A percentile compares a stretch with the other conserved stretches of the same genome.
Evolutionary conservation across 805 yeast species (phyloP).

Genomic region (Hanseniaspora hatyaiensis): DNA sequence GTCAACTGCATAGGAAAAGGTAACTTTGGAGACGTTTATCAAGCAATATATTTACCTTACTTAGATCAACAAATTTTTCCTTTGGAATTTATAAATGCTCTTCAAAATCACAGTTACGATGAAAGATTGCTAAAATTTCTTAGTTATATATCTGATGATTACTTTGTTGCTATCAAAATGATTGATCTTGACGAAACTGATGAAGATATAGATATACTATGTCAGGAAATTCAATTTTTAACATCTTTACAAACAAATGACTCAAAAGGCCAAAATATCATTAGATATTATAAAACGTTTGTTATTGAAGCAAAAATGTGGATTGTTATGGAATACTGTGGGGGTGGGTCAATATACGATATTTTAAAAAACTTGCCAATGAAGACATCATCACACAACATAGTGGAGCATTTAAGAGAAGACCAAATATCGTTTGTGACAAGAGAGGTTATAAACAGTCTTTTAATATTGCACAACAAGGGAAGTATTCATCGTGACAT

Average conservation of each 20-base stretch:
- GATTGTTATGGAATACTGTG: slow-evolving; percentile 91
- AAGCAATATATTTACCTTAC: slow-evolving; percentile 31
- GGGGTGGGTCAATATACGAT: slow-evolving; percentile 84
- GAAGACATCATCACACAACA: slow-evolving; percentile 20
- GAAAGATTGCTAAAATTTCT: slow-evolving; percentile 3
- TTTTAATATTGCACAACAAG: slow-evolving; percentile 63
- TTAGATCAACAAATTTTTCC: slow-evolving; percentile 1
- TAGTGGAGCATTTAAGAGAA: slow-evolving; percentile 36
- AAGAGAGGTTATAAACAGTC: slow-evolving; percentile 54
- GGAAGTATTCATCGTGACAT: slow-evolving; percentile 79
- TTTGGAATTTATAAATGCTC: neutral
- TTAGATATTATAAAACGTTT: slow-evolving; percentile 53
- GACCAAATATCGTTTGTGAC: slow-evolving; percentile 50
- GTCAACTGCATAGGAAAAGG: slow-evolving; percentile 66
- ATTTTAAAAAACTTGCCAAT: slow-evolving; percentile 43
- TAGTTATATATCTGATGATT: slow-evolving; percentile 24
- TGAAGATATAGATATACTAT: slow-evolving; percentile 59
- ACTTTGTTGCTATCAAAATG: slow-evolving; percentile 71
- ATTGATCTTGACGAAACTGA: slow-evolving; percentile 67
- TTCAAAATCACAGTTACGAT: slow-evolving; percentile 1
- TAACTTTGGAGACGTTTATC: slow-evolving; percentile 77
- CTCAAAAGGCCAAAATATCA: slow-evolving; percentile 38
- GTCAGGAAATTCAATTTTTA: slow-evolving; percentile 70
- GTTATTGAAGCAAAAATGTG: slow-evolving; percentile 54
- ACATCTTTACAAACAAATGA: slow-evolving; percentile 44